Evolutionary conservation across 1,139 yeast species (phyloP), one percentile per base, ranked within the genome.

Genomic region (Diutina neorugosa): DNA sequence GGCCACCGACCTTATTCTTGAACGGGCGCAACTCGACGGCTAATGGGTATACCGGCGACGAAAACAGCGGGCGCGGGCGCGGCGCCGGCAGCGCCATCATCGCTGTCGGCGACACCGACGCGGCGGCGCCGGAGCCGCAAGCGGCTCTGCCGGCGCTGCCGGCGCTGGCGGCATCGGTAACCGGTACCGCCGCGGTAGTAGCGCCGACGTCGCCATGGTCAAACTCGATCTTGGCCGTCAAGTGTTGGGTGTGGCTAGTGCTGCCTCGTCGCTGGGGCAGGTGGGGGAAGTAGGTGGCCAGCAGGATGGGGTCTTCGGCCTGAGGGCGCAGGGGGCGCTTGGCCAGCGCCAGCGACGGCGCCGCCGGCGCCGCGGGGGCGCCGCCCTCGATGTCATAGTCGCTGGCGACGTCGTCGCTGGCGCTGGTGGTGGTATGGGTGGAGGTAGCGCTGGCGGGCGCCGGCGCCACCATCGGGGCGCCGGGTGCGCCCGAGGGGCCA

Each of bases 1-100:
- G 99, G 0, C 99, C 99, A 9, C 99, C 99, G 7, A 94, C 98
- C 63, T 87, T 87, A 64, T 93, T 91, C 58, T 84, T 82, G 69
- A 86, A 91, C 1, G 96, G 96, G 53, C 88, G 81, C 54, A 91
- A 69, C 63, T 90, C 96, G 1, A 90, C 96, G 0, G 96, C 83
- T 51, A 83, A 69, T 1, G 90, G 87, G 60, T 73, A 84, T 42
- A 72, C 70, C 6, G 68, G 4, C 52, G 53, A 25, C 31, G 48
- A 52, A 51, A 19, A 25, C 34, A 25, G 50, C 19, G 23, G 48
- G 20, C 31, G 21, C 23, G 40, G 40, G 18, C 27, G 43, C 2
- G 31, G 19, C 49, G n/a, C 31, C 20, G 19, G 37, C 47, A 27
- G 47, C 47, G 27, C 21, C 47, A 11, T 27, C 14, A 8, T 25